These are phyloP conservation scores for Echeveria elegans DNA, from an alignment of 164 flowering plant genomes.

Conservation along the genomic window DNA sequence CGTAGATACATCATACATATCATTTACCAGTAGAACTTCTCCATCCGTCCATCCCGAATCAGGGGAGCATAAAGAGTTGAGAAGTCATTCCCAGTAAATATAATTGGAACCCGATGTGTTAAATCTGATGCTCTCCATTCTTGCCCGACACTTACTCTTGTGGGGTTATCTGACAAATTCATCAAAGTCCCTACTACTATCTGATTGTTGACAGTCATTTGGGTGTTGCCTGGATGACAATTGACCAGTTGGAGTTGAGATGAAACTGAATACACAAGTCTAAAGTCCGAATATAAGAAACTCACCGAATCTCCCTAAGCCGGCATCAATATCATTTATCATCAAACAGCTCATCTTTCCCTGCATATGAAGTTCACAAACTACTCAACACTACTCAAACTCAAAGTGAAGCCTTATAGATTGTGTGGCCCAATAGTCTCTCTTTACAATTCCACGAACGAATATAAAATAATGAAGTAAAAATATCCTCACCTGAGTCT, in stretches of 20 bases:
- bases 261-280: not conserved
- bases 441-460: slow-evolving; percentile 1
- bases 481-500: slow-evolving; percentile 86
- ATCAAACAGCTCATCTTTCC: slow-evolving; percentile 92
- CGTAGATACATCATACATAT: not conserved
- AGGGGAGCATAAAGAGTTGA: slow-evolving; percentile 87
- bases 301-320: slow-evolving; percentile 93
- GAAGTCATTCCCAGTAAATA: slow-evolving; percentile 88
- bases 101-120: slow-evolving; percentile 71
- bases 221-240: slow-evolving; percentile 61
- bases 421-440: not conserved
- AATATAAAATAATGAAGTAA: slow-evolving; percentile 18
- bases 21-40: slow-evolving; percentile 81
- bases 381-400: not conserved
- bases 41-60: slow-evolving; percentile 99
- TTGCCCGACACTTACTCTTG: slow-evolving; percentile 90
- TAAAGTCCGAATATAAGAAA: not conserved
- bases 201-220: slow-evolving; percentile 96
- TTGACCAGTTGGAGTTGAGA: not conserved
- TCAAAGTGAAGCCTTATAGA: not conserved
- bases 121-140: slow-evolving; percentile 80
- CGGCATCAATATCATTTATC: slow-evolving; percentile 97
- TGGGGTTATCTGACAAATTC: slow-evolving; percentile 92
- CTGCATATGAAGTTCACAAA: slow-evolving; percentile 24
- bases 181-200: slow-evolving; percentile 89